A percentile compares a stretch with the other conserved stretches of the same genome.
phyloP scores from a whole-genome alignment of 768 basidiomycete genomes.

The Mycena olivaceomarginata region DNA sequence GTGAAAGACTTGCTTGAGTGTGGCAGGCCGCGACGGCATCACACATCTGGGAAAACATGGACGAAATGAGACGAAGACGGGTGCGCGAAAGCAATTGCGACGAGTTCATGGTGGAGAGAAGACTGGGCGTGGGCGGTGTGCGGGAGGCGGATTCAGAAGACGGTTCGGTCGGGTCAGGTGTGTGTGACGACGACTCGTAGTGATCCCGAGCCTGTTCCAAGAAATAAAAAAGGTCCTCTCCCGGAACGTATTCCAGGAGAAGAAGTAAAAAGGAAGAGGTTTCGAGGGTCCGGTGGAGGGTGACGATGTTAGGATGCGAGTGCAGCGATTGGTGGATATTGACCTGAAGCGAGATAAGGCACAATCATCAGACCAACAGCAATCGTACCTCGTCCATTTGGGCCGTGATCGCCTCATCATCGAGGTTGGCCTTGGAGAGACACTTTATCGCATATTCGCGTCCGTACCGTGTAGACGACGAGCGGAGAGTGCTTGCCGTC shows the following conservation, averaged over 20 bases:
- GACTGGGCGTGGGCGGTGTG: constrained; percentile 95
- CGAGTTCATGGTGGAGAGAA: constrained; percentile 89
- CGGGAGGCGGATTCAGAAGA: constrained; percentile 60
- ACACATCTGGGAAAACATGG: constrained; percentile 99
- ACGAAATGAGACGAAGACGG: constrained; percentile 93
- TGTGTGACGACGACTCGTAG: constrained; percentile 71
- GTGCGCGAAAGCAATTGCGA: constrained; percentile 90
- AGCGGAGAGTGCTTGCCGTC: constrained; percentile 60
- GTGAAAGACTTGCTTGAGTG: constrained; percentile 91
- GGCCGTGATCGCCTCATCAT: constrained; percentile 89
- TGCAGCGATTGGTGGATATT: constrained; percentile 96
- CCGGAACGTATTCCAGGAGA: constrained; percentile 96
- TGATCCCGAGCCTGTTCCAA: constrained; percentile 96
- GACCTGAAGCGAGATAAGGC: constrained; percentile 69
- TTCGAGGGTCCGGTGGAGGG: constrained; percentile 94
- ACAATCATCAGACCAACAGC: constrained; percentile 11
- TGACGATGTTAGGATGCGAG: constrained; percentile 95
- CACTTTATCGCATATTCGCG: constrained; percentile 97
- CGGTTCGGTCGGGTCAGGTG: constrained; percentile 60
- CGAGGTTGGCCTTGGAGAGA: constrained; percentile 94
- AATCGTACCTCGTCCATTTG: constrained; percentile 91
- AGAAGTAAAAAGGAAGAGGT: constrained; percentile 94
- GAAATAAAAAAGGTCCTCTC: constrained; percentile 98
- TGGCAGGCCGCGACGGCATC: constrained; percentile 97
- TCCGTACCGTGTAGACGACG: constrained; percentile 74